phyloP scores from a whole-genome alignment of 2,329 filamentous ascomycete genomes.

The Neopestalotiopsis clavispora region DNA sequence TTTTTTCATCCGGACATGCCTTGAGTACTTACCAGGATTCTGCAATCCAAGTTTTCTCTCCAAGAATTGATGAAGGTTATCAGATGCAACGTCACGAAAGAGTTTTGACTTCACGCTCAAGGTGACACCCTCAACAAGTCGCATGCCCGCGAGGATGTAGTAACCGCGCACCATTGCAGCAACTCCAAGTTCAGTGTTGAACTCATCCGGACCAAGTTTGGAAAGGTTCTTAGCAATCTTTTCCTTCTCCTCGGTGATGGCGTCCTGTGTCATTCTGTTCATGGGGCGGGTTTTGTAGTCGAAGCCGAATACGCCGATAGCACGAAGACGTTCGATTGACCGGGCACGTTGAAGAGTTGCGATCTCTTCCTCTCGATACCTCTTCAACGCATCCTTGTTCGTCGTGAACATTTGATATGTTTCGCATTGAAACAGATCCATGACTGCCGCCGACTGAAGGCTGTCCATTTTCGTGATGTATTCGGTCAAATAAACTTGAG shows the following conservation, averaged over 20 bases:
- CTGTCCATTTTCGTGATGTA: slow-evolving; percentile 48
- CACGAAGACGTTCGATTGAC: slow-evolving; percentile 53
- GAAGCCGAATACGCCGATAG: slow-evolving; percentile 42
- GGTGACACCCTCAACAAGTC: slow-evolving; percentile 63
- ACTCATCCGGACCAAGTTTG: slow-evolving; percentile 63
- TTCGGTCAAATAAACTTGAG: slow-evolving; percentile 44
- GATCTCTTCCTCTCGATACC: slow-evolving; percentile 51
- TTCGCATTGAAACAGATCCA: slow-evolving; percentile 57
- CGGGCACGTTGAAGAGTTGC: slow-evolving; percentile 51
- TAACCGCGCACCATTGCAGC: slow-evolving; percentile 70
- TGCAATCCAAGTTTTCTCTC: slow-evolving; percentile 30
- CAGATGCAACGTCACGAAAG: slow-evolving; percentile 31
- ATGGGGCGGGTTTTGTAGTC: slow-evolving; percentile 25
- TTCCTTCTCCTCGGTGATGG: slow-evolving; percentile 48
- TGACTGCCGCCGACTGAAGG: slow-evolving; percentile 43
- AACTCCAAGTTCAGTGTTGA: slow-evolving; percentile 63
- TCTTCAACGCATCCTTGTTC: slow-evolving; percentile 52
- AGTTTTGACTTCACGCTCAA: slow-evolving; percentile 36
- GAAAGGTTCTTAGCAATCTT: slow-evolving; percentile 45
- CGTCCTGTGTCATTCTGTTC: slow-evolving; percentile 53
- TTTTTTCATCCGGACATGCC: not conserved
- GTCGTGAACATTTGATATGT: slow-evolving; percentile 61
- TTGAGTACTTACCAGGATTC: slow-evolving; percentile 29
- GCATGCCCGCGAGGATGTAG: slow-evolving; percentile 68
- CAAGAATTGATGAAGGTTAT: slow-evolving; percentile 30